These are phyloP conservation scores for Aurantiochytrium sp. DNA, from an alignment of 108 stramenopile genomes.

Conservation along the genomic window DNA sequence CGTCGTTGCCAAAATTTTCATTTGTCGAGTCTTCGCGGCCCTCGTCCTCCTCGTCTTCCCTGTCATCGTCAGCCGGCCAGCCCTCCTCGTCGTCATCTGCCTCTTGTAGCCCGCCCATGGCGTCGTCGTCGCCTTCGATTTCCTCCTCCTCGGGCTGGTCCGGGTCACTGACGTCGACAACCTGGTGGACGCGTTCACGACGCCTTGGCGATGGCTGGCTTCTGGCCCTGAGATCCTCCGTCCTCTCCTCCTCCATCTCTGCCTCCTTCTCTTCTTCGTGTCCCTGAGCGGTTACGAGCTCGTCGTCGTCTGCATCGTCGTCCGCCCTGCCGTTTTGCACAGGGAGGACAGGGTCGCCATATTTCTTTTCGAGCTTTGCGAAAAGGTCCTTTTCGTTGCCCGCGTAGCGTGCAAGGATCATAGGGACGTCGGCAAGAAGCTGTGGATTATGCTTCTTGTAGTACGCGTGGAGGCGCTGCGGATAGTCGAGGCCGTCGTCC, in stretches of 20 bases:
- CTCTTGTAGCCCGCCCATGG: too few species aligned
- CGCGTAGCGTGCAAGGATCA: constrained; percentile 44
- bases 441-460: constrained; percentile 49
- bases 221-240: too few species aligned
- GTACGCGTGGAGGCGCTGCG: constrained; percentile 42
- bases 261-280: too few species aligned
- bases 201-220: too few species aligned
- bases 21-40: not conserved
- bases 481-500: not conserved
- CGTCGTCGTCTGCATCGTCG: not conserved
- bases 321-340: not conserved
- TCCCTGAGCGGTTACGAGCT: not conserved
- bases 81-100: too few species aligned
- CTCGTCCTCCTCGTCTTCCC: not conserved
- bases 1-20: not conserved
- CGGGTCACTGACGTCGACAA: too few species aligned
- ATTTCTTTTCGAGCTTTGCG: constrained; percentile 54
- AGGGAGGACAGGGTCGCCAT: constrained; percentile 34
- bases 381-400: constrained; percentile 46
- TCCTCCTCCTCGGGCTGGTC: not conserved
- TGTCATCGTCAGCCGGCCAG: not conserved
- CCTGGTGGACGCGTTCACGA: too few species aligned
- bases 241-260: too few species aligned
- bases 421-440: constrained; percentile 40
- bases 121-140: not conserved